Conservation (phyloP, 2,329 filamentous ascomycete species). For the Ambrosiella cleistominuta region DNA sequence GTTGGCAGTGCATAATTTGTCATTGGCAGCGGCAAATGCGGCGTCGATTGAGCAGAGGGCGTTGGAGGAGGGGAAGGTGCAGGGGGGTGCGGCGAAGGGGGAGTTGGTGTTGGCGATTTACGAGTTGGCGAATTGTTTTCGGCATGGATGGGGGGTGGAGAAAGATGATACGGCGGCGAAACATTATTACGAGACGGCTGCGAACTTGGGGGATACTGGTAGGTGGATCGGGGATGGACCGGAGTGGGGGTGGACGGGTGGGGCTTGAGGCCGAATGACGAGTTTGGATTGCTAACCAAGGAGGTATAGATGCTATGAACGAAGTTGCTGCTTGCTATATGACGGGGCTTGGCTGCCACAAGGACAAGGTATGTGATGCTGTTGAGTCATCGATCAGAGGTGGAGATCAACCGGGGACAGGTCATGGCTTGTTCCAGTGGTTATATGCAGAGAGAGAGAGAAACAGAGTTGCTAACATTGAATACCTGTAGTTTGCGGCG, state of each 20-base stretch:
- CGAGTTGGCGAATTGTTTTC: slow-evolving; percentile 82
- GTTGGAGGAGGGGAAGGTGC: slow-evolving; percentile 71
- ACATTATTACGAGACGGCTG: slow-evolving; percentile 91
- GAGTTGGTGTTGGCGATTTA: slow-evolving; percentile 94
- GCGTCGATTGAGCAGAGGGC: slow-evolving; percentile 74
- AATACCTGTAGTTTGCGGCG: slow-evolving; percentile 43
- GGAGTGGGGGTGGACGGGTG: neutral
- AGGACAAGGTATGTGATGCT: slow-evolving; percentile 68
- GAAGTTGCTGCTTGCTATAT: slow-evolving; percentile 91
- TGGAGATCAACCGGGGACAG: neutral
- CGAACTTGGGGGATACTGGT: slow-evolving; percentile 82
- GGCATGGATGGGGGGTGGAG: slow-evolving; percentile 81
- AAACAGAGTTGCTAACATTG: neutral
- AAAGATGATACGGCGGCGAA: slow-evolving; percentile 75
- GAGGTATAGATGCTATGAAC: slow-evolving; percentile 70
- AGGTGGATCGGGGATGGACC: slow-evolving; percentile 18
- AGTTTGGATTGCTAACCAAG: neutral
- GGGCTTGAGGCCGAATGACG: neutral
- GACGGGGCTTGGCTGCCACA: slow-evolving; percentile 92
- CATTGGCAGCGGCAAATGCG: slow-evolving; percentile 75
- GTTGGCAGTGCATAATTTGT: slow-evolving; percentile 67
- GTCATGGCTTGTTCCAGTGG: neutral
- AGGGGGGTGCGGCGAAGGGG: slow-evolving; percentile 86
- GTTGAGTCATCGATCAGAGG: neutral
- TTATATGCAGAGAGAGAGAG: neutral